Conservation (phyloP, 2,329 filamentous ascomycete species). For the Monilinia fructigena region DNA sequence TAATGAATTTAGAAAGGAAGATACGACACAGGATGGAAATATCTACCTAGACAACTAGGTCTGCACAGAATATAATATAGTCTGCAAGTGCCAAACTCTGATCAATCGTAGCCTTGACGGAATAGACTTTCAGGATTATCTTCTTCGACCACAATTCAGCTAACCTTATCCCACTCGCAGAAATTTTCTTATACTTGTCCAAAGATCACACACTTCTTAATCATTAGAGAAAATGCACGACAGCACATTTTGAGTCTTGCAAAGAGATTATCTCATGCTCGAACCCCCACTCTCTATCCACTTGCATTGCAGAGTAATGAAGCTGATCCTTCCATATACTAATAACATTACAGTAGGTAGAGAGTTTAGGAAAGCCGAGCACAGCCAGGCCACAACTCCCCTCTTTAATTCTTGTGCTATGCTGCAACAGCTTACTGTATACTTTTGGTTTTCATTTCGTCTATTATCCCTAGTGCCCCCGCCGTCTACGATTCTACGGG, state of each 20-base stretch:
- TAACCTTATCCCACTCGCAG: not conserved
- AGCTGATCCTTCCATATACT: not conserved
- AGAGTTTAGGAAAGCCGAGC: slow-evolving; percentile 1
- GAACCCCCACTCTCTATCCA: slow-evolving; percentile 1
- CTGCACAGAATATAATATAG: too few species aligned
- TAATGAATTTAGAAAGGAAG: not conserved
- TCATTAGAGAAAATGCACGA: not conserved
- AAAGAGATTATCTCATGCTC: slow-evolving; percentile 13
- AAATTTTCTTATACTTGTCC: not conserved
- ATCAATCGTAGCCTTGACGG: not conserved
- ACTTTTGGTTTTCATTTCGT: not conserved
- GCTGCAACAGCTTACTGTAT: not conserved
- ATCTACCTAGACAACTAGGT: not conserved
- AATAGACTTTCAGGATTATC: not conserved
- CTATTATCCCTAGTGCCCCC: not conserved
- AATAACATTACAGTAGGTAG: not conserved
- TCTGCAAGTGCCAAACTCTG: too few species aligned
- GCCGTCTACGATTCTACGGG: not conserved
- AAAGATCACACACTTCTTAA: not conserved
- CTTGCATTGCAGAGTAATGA: slow-evolving; percentile 3
- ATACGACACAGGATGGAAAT: not conserved
- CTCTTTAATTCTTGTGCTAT: not conserved
- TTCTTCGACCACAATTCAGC: not conserved
- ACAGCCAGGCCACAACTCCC: not conserved
- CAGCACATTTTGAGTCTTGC: slow-evolving; percentile 14